A percentile compares a stretch with the other conserved stretches of the same genome.
These are phyloP conservation scores for Plasmodium gaboni DNA, from an alignment of 169 alveolate species.

Conservation along the genomic window DNA sequence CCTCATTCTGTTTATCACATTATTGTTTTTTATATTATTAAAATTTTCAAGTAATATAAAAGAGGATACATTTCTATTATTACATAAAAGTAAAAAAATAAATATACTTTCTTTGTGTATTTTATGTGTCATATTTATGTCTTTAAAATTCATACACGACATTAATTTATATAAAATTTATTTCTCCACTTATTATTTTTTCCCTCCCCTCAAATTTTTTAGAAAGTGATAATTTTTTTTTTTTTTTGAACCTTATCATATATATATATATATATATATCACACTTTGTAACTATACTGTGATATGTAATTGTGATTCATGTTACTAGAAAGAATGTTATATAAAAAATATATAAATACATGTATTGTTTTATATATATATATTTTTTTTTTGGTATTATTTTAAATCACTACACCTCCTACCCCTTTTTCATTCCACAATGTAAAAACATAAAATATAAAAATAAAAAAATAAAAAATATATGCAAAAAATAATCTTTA, in stretches of 20 bases:
- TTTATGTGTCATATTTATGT: slow-evolving; percentile 7
- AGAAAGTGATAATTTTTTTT: slow-evolving; percentile 13
- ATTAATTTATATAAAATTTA: slow-evolving; percentile 33
- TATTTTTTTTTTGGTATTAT: slow-evolving; percentile 4
- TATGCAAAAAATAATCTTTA: too few relatives aligned
- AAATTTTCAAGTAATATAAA: neutral
- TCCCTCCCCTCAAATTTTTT: slow-evolving; percentile 57
- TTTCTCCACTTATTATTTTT: slow-evolving; percentile 37
- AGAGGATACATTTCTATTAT: neutral
- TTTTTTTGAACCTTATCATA: slow-evolving; percentile 2
- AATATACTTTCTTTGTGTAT: slow-evolving; percentile 11
- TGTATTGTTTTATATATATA: too few relatives aligned
- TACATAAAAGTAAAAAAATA: neutral
- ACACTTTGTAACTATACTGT: neutral
- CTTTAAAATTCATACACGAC: slow-evolving; percentile 26
- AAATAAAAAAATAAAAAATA: too few relatives aligned
- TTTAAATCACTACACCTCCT: neutral
- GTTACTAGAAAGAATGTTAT: too few relatives aligned
- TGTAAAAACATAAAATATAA: too few relatives aligned
- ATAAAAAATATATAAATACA: too few relatives aligned
- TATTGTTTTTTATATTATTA: slow-evolving; percentile 15
- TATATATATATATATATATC: neutral
- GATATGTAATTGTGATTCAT: neutral
- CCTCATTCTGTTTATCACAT: slow-evolving; percentile 22
- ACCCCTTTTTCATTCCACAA: too few relatives aligned